Base-by-base conservation (phyloP, 129 eudicot species). In the Pulicaria dysenterica region DNA sequence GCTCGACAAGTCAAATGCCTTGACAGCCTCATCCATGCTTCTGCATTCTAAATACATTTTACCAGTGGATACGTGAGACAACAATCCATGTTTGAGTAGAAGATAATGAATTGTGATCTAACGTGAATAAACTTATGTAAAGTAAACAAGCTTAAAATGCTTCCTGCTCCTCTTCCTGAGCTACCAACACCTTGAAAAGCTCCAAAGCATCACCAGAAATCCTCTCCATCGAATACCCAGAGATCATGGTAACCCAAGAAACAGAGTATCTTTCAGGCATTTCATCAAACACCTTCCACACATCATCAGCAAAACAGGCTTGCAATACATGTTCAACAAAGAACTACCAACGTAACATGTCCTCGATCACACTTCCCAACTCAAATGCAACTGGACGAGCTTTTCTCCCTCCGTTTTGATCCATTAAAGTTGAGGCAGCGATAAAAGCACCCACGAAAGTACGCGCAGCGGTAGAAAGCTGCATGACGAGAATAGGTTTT, bases 41-140 rank as follows among this genome's bases (percentile, higher is more conserved):
- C 95, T 95, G 68, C 95, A 90, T 67, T 94, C 90, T 3, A 90
- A 72, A 73, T 90, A 94, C 98, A 94, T 94, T 8, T 94, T 94
- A 36, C 87, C 91, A 17, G 87, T 86, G 5, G 92, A 83, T 13
- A 69, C 87, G 72, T 84, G 69, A 19, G 77, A 74, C 1, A 76
- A 34, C 56, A 84, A 43, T 48, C 95, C 96, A 38, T 40, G 75
- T 64, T 90, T 94, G n/a, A 88, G 49, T 17, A 79, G 88, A 41
- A 87, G 70, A 77, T 86, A 80, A 79, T 94, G 99, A 67, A 94
- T 54, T 84, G 92, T 58, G 74, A 80, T 16, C 96, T 95, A 54
- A 69, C 49, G 24, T 48, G 44, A 73, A 87, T 13, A 65, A 80
- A 84, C 38, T 88, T 85, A 1, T 79, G 79, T 50, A 55, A 74